phyloP scores from a whole-genome alignment of 2,329 filamentous ascomycete species.

The Dryadomyces quercivorus region DNA sequence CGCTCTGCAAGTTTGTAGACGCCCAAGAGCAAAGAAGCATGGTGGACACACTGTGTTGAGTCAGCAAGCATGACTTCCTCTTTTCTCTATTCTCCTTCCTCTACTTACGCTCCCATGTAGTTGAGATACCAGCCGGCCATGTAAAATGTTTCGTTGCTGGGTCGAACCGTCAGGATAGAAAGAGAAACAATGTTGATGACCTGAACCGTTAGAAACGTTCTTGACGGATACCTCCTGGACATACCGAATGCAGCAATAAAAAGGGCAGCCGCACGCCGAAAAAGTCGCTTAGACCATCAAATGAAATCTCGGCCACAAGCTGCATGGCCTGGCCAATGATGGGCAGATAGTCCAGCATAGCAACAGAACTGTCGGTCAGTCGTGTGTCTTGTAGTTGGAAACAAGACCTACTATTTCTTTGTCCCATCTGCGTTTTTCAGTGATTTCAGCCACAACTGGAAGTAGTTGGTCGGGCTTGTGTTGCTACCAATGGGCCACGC shows the following conservation, averaged over 20 bases:
- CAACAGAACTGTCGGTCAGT: constrained; percentile 5
- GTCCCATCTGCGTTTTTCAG: constrained; percentile 4
- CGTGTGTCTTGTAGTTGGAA: not conserved
- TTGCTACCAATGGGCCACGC: constrained; percentile 5
- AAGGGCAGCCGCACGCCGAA: constrained; percentile 3
- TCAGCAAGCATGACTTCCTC: not conserved
- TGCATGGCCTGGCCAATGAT: constrained; percentile 7
- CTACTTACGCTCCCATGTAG: constrained; percentile 5
- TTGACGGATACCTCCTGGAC: not conserved
- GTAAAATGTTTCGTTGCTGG: constrained; percentile 1
- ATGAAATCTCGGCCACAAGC: constrained; percentile 5
- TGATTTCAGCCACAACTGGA: constrained; percentile 7
- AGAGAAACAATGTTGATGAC: constrained; percentile 5
- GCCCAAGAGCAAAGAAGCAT: constrained; percentile 7
- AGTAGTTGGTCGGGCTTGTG: constrained; percentile 4
- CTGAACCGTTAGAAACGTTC: not conserved
- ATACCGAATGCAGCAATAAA: constrained; percentile 2
- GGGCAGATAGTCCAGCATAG: constrained; percentile 7
- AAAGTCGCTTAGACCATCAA: constrained; percentile 4
- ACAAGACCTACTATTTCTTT: constrained; percentile 5
- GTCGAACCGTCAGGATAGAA: constrained; percentile 2
- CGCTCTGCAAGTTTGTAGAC: not conserved
- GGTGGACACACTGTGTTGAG: not conserved
- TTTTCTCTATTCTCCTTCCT: no score
- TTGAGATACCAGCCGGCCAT: constrained; percentile 8